Evolutionary conservation across 352 stramenopile species (phyloP).

Genomic region (Pilasporangium apinafurcum): DNA sequence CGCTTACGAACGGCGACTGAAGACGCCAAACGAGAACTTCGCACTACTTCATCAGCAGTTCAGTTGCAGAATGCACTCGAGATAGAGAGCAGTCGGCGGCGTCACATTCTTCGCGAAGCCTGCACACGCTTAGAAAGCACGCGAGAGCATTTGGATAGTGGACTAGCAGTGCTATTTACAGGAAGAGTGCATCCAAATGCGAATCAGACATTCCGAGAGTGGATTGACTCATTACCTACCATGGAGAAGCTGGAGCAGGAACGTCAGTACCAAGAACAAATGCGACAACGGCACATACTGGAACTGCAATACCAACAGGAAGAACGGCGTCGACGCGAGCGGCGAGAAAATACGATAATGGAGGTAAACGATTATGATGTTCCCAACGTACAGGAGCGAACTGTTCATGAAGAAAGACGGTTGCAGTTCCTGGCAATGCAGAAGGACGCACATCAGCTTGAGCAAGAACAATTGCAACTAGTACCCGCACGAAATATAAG

Average conservation of each 20-base stretch:
- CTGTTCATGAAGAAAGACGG: constrained; percentile 6
- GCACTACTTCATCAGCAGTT: neutral
- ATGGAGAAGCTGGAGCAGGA: constrained; percentile 40
- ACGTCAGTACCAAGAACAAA: constrained; percentile 18
- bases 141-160: constrained; percentile 19
- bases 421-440: constrained; percentile 17
- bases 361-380: constrained; percentile 32
- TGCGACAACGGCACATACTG: constrained; percentile 30
- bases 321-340: constrained; percentile 24
- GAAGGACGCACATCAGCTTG: constrained; percentile 18
- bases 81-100: constrained; percentile 10
- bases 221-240: constrained; percentile 50
- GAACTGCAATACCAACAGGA: constrained; percentile 41
- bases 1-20: constrained; percentile 4
- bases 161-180: constrained; percentile 25
- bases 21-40: constrained; percentile 1
- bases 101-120: constrained; percentile 15
- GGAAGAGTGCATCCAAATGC: constrained; percentile 35
- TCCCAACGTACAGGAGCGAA: constrained; percentile 11
- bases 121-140: constrained; percentile 20
- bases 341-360: constrained; percentile 31
- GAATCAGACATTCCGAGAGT: constrained; percentile 32
- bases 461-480: constrained; percentile 19
- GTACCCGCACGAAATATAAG: too few species aligned
- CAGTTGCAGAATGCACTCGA: neutral